Conservation (phyloP, 768 basidiomycete species). For the Tricholoma furcatifolium region DNA sequence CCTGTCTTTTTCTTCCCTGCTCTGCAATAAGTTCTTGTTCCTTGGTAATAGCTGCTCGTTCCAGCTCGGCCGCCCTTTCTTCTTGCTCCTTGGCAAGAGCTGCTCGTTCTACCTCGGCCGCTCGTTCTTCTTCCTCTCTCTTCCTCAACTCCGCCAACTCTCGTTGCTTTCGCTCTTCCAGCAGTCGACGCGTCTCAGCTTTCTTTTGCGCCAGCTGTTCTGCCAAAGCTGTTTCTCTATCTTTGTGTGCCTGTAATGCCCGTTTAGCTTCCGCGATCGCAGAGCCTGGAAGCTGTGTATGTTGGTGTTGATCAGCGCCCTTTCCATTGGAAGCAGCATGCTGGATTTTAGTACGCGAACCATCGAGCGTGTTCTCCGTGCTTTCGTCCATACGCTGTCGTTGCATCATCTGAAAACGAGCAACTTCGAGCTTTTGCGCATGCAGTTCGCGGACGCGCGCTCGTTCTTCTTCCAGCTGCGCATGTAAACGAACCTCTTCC, state of each 20-base stretch:
- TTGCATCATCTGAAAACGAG: constrained; percentile 7
- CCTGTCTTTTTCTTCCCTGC: constrained; percentile 28
- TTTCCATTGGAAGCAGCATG: neutral
- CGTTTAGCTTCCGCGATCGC: neutral
- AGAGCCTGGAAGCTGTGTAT: neutral
- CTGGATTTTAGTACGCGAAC: neutral
- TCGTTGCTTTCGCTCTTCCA: constrained; percentile 6
- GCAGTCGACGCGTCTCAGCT: neutral
- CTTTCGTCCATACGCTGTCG: constrained; percentile 3
- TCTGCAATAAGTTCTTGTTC: constrained; percentile 30
- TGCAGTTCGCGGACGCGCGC: constrained; percentile 6
- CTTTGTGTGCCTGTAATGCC: constrained; percentile 7
- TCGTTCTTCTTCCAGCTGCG: constrained; percentile 2
- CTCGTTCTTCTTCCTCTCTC: constrained; percentile 13
- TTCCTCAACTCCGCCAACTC: constrained; percentile 16
- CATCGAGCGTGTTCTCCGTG: neutral
- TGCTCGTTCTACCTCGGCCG: too few relatives aligned
- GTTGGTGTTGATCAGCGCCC: neutral
- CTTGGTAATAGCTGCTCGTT: constrained; percentile 7
- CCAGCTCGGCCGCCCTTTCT: constrained; percentile 5
- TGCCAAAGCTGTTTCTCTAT: neutral
- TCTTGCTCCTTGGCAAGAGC: too few relatives aligned
- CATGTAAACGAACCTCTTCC: neutral
- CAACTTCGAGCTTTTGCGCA: constrained; percentile 4
- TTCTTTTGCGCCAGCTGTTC: constrained; percentile 5